These are phyloP conservation scores for Cylindrodendrum hubeiense DNA, from an alignment of 2,329 filamentous ascomycete genomes.

Conservation along the genomic window DNA sequence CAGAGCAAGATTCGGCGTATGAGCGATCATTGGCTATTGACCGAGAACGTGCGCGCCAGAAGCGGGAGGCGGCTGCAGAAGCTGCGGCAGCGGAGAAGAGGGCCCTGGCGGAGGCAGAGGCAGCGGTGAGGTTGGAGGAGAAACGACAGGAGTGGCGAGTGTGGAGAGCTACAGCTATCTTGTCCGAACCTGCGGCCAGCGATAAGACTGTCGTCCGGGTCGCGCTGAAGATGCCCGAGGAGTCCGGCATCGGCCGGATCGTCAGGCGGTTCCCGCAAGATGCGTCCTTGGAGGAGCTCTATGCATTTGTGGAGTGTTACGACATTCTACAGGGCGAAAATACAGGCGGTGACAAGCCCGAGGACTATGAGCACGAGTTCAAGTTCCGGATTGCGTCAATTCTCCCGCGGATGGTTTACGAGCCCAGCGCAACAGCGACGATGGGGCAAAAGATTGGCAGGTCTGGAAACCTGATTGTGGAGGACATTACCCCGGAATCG, in stretches of 20 bases:
- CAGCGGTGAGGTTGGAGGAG: conserved; percentile 63
- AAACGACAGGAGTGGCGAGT: conserved; percentile 76
- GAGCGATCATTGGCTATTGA: conserved; percentile 91
- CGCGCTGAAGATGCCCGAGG: conserved; percentile 72
- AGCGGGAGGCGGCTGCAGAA: conserved; percentile 79
- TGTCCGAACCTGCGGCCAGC: conserved; percentile 73
- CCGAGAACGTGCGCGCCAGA: conserved; percentile 82
- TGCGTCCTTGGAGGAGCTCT: conserved; percentile 87
- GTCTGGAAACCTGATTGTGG: conserved; percentile 91
- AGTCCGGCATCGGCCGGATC: conserved; percentile 76
- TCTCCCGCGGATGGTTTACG: conserved; percentile 86
- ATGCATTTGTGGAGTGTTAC: conserved; percentile 96
- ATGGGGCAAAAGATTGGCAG: conserved; percentile 81
- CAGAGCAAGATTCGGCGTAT: conserved; percentile 93
- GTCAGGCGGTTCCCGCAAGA: conserved; percentile 79
- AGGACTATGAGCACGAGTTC: conserved; percentile 83
- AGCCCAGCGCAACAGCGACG: conserved; percentile 73
- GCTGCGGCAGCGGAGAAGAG: conserved; percentile 76
- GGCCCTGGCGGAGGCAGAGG: conserved; percentile 71
- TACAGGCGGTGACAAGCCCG: conserved; percentile 61
- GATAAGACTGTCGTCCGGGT: conserved; percentile 80
- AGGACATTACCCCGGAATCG: conserved; percentile 62
- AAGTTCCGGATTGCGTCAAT: conserved; percentile 87
- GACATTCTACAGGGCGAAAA: conserved; percentile 65
- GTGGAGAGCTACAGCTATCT: conserved; percentile 80